These are phyloP conservation scores for Talaromyces sp. DNA, from an alignment of 2,329 filamentous ascomycete genomes.

Conservation along the genomic window DNA sequence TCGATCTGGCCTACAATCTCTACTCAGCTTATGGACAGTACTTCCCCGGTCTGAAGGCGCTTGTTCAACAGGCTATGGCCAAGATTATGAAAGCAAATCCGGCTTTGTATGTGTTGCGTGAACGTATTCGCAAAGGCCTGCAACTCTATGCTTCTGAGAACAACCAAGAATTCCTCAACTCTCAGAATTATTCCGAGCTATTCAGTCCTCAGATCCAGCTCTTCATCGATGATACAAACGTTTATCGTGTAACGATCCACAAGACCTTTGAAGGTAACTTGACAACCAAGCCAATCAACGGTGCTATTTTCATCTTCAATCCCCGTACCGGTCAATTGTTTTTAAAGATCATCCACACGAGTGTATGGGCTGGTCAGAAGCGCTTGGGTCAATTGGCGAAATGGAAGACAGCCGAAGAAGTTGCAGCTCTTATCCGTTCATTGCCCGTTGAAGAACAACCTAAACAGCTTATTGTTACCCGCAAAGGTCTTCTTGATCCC, in stretches of 20 bases:
- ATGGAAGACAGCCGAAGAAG: conserved; percentile 99
- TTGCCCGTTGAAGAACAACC: conserved; percentile 96
- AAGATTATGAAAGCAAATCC: conserved; percentile 99
- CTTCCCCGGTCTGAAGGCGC: conserved; percentile 93
- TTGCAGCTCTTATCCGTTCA: conserved; percentile 91
- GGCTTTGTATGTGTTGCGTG: conserved; percentile 88
- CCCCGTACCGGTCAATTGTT: conserved; percentile 96
- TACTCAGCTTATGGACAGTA: conserved; percentile 98
- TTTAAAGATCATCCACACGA: conserved; percentile 98
- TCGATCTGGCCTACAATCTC: conserved; percentile 95
- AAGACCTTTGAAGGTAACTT: conserved; percentile 99
- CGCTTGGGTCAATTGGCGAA: conserved; percentile 97
- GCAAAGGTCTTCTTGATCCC: conserved; percentile 94
- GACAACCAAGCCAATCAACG: conserved; percentile 99
- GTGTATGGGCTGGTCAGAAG: conserved; percentile 98
- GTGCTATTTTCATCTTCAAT: conserved; percentile 99
- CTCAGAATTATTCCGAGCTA: conserved; percentile 97
- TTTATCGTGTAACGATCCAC: conserved; percentile 98
- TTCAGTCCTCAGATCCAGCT: conserved; percentile 99
- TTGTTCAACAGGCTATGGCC: conserved; percentile 97
- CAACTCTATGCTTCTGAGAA: conserved; percentile 97
- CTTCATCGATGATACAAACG: conserved; percentile 98
- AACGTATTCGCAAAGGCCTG: conserved; percentile 96
- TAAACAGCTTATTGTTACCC: conserved; percentile 96
- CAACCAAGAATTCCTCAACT: conserved; percentile 98